Percentiles rank a stretch among this genome's conserved stretches.
These are phyloP conservation scores for Cryptococcus wingfieldii DNA, from an alignment of 1,284 basidiomycete genomes.

Conservation along the genomic window DNA sequence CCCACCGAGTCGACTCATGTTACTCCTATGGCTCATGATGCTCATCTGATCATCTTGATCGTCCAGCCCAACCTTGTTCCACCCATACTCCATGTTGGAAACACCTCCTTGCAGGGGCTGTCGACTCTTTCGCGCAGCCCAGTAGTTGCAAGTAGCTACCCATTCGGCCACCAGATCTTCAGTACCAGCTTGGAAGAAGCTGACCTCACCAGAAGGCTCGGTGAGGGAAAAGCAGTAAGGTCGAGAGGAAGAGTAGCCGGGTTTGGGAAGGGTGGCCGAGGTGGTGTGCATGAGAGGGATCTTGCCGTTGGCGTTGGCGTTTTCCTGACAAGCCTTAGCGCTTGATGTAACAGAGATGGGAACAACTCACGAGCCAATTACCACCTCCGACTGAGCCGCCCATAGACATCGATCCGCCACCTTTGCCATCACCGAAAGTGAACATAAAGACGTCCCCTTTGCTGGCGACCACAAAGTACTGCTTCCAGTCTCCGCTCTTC, in stretches of 20 bases:
- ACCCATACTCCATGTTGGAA: conserved; percentile 98
- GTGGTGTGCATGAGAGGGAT: conserved; percentile 81
- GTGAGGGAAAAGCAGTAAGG: conserved; percentile 96
- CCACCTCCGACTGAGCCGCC: conserved; percentile 78
- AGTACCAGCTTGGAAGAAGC: conserved; percentile 96
- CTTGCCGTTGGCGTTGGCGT: conserved; percentile 75
- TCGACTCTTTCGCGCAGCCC: conserved; percentile 89
- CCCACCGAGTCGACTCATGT: conserved; percentile 54
- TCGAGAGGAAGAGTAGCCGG: conserved; percentile 82
- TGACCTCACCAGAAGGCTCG: conserved; percentile 77
- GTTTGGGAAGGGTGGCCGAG: conserved; percentile 79
- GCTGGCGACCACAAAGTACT: conserved; percentile 92
- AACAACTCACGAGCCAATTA: conserved; percentile 81
- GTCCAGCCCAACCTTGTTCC: conserved; percentile 59
- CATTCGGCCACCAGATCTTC: conserved; percentile 96
- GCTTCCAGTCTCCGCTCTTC: conserved; percentile 75
- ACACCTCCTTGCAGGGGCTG: conserved; percentile 92
- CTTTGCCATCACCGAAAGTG: conserved; percentile 63
- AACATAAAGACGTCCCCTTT: conserved; percentile 94
- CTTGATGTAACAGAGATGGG: neutral
- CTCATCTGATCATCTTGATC: conserved; percentile 48
- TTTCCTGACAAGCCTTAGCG: conserved; percentile 55
- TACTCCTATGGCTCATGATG: conserved; percentile 49
- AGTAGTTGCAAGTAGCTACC: conserved; percentile 98
- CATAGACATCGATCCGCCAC: conserved; percentile 50